phyloP scores from a whole-genome alignment of 2,329 filamentous ascomycete genomes.

The Epichloe glyceriae region DNA sequence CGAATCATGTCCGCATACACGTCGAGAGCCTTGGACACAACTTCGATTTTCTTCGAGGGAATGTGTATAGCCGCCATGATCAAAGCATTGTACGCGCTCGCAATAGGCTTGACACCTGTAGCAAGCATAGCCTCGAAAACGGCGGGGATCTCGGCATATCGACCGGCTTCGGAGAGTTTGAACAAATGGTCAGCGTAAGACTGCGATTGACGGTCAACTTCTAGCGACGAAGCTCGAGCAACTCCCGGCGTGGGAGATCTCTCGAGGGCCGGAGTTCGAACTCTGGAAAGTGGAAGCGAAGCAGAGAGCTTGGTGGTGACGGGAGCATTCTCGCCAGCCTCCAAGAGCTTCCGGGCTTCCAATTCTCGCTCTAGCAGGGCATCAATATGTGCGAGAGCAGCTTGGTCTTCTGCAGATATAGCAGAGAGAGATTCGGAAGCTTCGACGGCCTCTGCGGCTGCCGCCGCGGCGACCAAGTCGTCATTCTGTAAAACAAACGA shows the following conservation, averaged over 20 bases:
- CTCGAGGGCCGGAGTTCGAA: conserved; percentile 28
- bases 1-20: conserved; percentile 95
- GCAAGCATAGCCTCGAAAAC: conserved; percentile 85
- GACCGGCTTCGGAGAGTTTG: conserved; percentile 55
- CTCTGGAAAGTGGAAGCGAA: conserved; percentile 27
- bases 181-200: conserved; percentile 69
- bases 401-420: conserved; percentile 35
- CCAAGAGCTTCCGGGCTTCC: conserved; percentile 35
- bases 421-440: conserved; percentile 24
- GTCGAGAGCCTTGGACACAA: conserved; percentile 82
- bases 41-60: conserved; percentile 64
- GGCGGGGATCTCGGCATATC: conserved; percentile 77
- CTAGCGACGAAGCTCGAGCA: conserved; percentile 46
- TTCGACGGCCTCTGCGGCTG: conserved; percentile 20
- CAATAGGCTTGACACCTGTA: conserved; percentile 67
- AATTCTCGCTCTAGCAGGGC: conserved; percentile 74
- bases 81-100: conserved; percentile 83
- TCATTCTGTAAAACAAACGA: conserved; percentile 48
- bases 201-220: conserved; percentile 49
- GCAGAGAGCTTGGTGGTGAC: conserved; percentile 22
- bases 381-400: conserved; percentile 68
- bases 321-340: conserved; percentile 30
- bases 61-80: conserved; percentile 74
- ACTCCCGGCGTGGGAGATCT: conserved; percentile 31
- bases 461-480: conserved; percentile 27